Evolutionary conservation across 2,329 filamentous ascomycete species (phyloP).

Genomic region (Aspergillaceae sp.): DNA sequence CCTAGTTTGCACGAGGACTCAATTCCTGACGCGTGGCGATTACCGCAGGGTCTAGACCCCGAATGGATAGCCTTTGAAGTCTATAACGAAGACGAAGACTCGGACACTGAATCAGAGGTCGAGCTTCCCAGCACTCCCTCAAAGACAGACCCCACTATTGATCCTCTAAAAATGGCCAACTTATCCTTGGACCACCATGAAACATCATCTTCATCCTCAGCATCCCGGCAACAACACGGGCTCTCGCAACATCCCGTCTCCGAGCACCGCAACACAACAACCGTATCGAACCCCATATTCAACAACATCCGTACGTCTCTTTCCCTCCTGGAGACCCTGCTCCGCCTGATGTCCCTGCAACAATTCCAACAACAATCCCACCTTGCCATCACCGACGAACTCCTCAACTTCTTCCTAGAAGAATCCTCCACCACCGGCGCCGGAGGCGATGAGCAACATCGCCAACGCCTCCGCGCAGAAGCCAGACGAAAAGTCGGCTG

Average conservation of each 20-base stretch:
- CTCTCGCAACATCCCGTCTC: constrained; percentile 28
- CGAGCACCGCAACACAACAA: constrained; percentile 16
- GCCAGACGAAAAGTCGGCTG: constrained; percentile 57
- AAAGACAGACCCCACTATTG: constrained; percentile 27
- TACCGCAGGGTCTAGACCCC: constrained; percentile 69
- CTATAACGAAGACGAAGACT: constrained; percentile 56
- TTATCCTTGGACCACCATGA: constrained; percentile 33
- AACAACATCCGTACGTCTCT: constrained; percentile 55
- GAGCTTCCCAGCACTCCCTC: constrained; percentile 17
- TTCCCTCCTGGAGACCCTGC: constrained; percentile 79
- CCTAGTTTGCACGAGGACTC: constrained; percentile 21
- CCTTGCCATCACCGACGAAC: constrained; percentile 80
- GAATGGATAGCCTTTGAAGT: constrained; percentile 92
- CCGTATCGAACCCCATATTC: constrained; percentile 41
- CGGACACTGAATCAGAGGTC: constrained; percentile 45
- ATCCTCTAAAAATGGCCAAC: constrained; percentile 40
- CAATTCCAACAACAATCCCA: constrained; percentile 88
- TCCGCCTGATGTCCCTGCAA: constrained; percentile 77
- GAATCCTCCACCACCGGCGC: constrained; percentile 59
- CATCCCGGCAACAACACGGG: constrained; percentile 30
- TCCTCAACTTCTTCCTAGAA: constrained; percentile 77
- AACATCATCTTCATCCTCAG: constrained; percentile 18
- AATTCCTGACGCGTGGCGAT: constrained; percentile 43
- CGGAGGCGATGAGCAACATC: constrained; percentile 52
- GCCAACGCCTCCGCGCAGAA: constrained; percentile 52